Base-by-base conservation (phyloP, 2,329 filamentous ascomycete genomes). In the Neofusicoccum parvum region DNA sequence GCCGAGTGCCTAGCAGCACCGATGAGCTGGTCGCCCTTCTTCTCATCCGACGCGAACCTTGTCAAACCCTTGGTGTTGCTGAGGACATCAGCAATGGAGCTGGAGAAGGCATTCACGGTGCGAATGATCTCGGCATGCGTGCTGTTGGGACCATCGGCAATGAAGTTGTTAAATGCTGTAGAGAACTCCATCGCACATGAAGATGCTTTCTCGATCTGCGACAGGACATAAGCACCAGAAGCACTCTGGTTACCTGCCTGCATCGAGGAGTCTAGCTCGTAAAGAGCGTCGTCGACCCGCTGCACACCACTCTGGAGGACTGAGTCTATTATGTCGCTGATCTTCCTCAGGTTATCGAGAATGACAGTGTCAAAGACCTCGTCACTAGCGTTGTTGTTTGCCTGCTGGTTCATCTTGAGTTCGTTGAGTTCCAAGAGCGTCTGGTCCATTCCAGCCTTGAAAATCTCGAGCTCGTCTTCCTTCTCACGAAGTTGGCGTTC, bases 201-300 rank as follows among this genome's bases (percentile, higher is more conserved):
- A 7, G 94, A 95, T 0, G 95, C 94, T 82, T 98, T 99, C 76
- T 99, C 95, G 66, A 98, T 94, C 77, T 98, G 94, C 1, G 94
- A 98, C 59, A 99, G 84, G 12, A 99, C 94, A 75, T 96, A 98
- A 1, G 94, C 88, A 14, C 95, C 93, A 46, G 94, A 96, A 0
- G 95, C 95, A 73, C 96, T 99, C 80, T 98, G 95, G 81, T 99
- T 99, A 78, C 95, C 95, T 46, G 94, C 95, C 77, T 98, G 94
- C 93, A 98, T 98, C 20, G 91, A 91, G 20, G 95, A 98, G 79
- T 99, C 95, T 49, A 99, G 85, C 78, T 99, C 95, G 80, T 99
- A 99, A 41, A 99, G 83, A 49, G 95, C 93, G 79, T 99, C 95
- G 73, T 99, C 95, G 14, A 99, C 94, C 50, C 95, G 90, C 73